Conservation (phyloP, 73 alveolate species). For the Tetrahymena elliotti region DNA sequence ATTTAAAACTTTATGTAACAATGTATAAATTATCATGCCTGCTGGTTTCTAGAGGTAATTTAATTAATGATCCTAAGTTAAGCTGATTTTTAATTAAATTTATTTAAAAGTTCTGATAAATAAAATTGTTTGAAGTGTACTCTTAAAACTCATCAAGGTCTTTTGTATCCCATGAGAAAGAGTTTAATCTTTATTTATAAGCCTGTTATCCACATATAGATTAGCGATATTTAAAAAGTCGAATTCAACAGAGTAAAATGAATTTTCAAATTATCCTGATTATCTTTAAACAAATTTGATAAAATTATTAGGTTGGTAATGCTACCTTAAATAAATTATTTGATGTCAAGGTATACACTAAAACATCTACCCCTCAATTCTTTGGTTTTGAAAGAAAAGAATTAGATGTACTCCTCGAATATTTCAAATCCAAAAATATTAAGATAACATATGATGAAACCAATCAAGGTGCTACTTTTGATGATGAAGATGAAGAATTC, state of each 20-base stretch:
- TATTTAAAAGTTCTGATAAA: slow-evolving; percentile 2
- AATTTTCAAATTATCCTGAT: neutral
- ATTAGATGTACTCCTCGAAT: slow-evolving; percentile 47
- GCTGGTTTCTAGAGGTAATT: slow-evolving; percentile 52
- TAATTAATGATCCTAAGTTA: neutral
- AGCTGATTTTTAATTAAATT: neutral
- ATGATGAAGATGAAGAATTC: slow-evolving; percentile 24
- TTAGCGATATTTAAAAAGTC: slow-evolving; percentile 64
- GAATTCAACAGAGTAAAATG: slow-evolving; percentile 71
- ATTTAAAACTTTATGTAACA: slow-evolving; percentile 57
- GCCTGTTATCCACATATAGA: slow-evolving; percentile 78
- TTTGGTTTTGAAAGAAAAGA: slow-evolving; percentile 73
- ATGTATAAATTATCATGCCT: slow-evolving; percentile 68
- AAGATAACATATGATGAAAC: slow-evolving; percentile 59
- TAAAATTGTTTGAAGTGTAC: slow-evolving; percentile 59
- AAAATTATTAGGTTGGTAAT: neutral
- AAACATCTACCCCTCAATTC: neutral
- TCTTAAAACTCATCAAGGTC: slow-evolving; percentile 81
- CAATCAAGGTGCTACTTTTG: slow-evolving; percentile 42
- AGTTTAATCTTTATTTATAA: slow-evolving; percentile 75
- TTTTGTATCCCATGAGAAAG: slow-evolving; percentile 71
- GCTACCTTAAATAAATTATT: neutral
- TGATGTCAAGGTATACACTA: neutral
- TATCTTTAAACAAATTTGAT: neutral
- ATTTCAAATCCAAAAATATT: slow-evolving; percentile 69